These are phyloP conservation scores for Dendrobium catenatum DNA, from an alignment of 106 monocot genomes.

Conservation along the genomic window DNA sequence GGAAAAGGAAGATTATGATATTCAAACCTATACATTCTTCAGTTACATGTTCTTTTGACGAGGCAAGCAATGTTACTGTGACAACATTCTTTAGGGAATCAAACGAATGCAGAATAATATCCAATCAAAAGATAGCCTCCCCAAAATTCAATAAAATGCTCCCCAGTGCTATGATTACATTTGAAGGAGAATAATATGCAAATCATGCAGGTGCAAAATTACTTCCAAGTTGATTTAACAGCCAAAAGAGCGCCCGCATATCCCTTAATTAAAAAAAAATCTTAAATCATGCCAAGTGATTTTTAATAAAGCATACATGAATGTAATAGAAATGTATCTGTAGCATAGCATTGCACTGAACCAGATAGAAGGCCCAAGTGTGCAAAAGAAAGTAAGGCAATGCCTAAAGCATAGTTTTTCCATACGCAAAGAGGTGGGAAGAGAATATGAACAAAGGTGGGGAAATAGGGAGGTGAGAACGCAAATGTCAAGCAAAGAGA, in stretches of 20 bases:
- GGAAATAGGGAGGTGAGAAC: neutral
- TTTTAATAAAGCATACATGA: neutral
- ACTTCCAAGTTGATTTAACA: too few relatives aligned
- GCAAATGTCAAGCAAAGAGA: neutral
- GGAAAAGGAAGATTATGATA: neutral
- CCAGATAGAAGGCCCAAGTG: neutral
- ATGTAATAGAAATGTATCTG: neutral
- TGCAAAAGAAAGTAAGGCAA: neutral
- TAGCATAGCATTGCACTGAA: neutral
- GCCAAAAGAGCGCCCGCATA: too few relatives aligned
- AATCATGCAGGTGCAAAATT: too few relatives aligned
- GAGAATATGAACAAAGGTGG: neutral
- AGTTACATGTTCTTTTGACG: neutral
- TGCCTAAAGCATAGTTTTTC: neutral
- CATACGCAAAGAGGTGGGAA: neutral
- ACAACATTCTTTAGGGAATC: neutral
- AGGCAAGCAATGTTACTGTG: neutral
- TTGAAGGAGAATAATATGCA: too few relatives aligned
- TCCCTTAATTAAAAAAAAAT: too few relatives aligned
- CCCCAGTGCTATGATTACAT: too few relatives aligned
- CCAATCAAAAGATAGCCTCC: too few relatives aligned
- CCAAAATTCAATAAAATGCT: too few relatives aligned
- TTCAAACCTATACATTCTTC: neutral
- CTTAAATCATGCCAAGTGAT: neutral
- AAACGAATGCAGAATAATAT: too few relatives aligned